Conservation (phyloP, 2,329 filamentous ascomycete genomes). For the Ceratocystis papillata region DNA sequence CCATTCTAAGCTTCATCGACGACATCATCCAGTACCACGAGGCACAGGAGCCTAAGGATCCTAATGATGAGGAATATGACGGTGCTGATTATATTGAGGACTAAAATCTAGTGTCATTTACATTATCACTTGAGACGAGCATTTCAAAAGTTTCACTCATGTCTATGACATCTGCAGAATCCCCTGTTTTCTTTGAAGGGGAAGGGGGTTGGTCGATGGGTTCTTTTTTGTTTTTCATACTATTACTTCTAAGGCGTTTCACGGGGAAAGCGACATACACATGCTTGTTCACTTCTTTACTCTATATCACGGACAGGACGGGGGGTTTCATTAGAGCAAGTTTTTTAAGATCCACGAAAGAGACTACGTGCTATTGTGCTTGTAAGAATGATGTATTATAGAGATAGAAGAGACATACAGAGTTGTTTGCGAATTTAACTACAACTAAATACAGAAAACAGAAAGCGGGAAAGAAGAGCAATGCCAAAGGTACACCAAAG, state of each 20-base stretch:
- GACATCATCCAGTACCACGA: slow-evolving; percentile 90
- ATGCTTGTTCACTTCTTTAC: slow-evolving; percentile 3
- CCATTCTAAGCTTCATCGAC: slow-evolving; percentile 81
- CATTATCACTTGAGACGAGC: background rate
- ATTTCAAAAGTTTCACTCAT: background rate
- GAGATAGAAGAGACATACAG: background rate
- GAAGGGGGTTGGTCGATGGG: too few species aligned
- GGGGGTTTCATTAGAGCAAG: background rate
- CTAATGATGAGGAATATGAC: slow-evolving; percentile 47
- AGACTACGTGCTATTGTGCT: background rate
- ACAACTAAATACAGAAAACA: background rate
- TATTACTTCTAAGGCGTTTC: slow-evolving; percentile 12
- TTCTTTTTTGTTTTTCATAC: background rate
- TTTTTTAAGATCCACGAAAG: background rate
- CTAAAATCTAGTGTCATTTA: background rate
- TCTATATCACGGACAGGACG: background rate
- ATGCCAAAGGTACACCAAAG: background rate
- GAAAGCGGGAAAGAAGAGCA: background rate
- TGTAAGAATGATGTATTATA: background rate
- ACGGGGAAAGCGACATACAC: slow-evolving; percentile 13
- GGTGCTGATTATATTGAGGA: slow-evolving; percentile 34
- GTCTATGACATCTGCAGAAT: background rate
- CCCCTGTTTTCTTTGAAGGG: background rate
- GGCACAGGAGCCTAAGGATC: slow-evolving; percentile 80
- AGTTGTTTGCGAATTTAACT: background rate